Evolutionary conservation across 441 rosid species (phyloP).

Genomic region (Pelargonium citronellum): DNA sequence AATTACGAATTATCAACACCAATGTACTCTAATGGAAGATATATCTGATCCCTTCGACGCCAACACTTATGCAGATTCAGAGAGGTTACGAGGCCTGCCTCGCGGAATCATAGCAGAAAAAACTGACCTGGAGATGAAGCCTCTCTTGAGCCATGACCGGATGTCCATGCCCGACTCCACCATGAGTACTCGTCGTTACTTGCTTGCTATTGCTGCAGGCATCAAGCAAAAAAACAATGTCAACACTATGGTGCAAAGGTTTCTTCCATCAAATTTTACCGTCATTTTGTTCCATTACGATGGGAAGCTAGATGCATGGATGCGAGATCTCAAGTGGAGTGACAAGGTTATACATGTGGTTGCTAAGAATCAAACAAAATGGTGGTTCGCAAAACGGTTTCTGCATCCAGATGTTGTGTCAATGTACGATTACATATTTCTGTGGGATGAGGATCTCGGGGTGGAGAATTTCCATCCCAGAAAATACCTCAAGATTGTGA

Average conservation of each 20-base stretch:
- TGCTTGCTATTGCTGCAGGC: constrained; percentile 86
- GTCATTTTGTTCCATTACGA: constrained; percentile 88
- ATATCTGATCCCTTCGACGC: constrained; percentile 42
- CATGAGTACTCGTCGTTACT: constrained; percentile 21
- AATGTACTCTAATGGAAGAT: constrained; percentile 62
- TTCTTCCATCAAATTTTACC: constrained; percentile 77
- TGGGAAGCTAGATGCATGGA: constrained; percentile 71
- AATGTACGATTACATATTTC: constrained; percentile 74
- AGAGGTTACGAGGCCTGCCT: constrained; percentile 53
- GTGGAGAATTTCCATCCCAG: constrained; percentile 65
- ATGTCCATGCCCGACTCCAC: constrained; percentile 24
- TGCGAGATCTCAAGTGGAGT: constrained; percentile 69
- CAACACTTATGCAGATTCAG: constrained; percentile 37
- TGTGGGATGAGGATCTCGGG: constrained; percentile 97
- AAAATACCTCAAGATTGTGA: constrained; percentile 75
- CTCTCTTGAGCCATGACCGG: constrained; percentile 69
- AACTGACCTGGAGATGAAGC: constrained; percentile 79
- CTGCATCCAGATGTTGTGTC: constrained; percentile 86
- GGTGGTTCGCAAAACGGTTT: constrained; percentile 99
- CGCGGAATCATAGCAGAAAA: constrained; percentile 56
- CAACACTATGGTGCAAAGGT: constrained; percentile 65
- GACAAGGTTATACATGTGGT: constrained; percentile 68
- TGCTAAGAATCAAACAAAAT: constrained; percentile 89
- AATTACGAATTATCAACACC: constrained; percentile 62
- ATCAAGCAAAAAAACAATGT: constrained; percentile 71